A percentile compares a stretch with the other conserved stretches of the same genome.
Evolutionary conservation across 305 asterid genomes (phyloP).

Genomic region (Fraxinus ornus): DNA sequence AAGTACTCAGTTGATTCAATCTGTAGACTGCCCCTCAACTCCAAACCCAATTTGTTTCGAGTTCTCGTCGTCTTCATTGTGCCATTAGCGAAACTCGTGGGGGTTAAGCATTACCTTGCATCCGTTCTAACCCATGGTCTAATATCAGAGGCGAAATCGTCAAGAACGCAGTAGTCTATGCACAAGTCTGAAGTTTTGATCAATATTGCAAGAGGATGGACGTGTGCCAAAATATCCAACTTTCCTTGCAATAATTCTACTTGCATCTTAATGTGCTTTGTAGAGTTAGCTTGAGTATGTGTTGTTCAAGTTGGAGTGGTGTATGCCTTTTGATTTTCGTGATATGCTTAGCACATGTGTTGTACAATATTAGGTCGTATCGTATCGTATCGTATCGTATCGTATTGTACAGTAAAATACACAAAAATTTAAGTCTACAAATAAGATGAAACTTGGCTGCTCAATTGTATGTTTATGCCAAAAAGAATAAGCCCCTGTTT

Average conservation of each 20-base stretch:
- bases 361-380: background rate
- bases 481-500: too few species aligned
- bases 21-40: slow-evolving; percentile 65
- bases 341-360: background rate
- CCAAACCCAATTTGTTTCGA: slow-evolving; percentile 84
- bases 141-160: slow-evolving; percentile 37
- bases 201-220: background rate
- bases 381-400: too few species aligned
- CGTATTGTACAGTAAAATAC: too few species aligned
- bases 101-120: slow-evolving; percentile 33
- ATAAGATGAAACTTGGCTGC: too few species aligned
- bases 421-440: too few species aligned
- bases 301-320: background rate
- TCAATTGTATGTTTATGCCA: too few species aligned
- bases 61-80: slow-evolving; percentile 41
- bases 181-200: slow-evolving; percentile 10
- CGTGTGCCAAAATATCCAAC: background rate
- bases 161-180: slow-evolving; percentile 11
- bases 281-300: too few species aligned
- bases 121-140: slow-evolving; percentile 37
- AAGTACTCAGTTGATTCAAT: slow-evolving; percentile 58
- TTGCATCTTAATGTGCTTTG: too few species aligned
- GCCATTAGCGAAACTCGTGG: slow-evolving; percentile 35
- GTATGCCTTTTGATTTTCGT: background rate
- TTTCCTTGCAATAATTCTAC: background rate